A percentile compares a stretch with the other conserved stretches of the same genome.
These are phyloP conservation scores for Marasmius sp. DNA, from an alignment of 1,284 basidiomycete species.

Conservation along the genomic window DNA sequence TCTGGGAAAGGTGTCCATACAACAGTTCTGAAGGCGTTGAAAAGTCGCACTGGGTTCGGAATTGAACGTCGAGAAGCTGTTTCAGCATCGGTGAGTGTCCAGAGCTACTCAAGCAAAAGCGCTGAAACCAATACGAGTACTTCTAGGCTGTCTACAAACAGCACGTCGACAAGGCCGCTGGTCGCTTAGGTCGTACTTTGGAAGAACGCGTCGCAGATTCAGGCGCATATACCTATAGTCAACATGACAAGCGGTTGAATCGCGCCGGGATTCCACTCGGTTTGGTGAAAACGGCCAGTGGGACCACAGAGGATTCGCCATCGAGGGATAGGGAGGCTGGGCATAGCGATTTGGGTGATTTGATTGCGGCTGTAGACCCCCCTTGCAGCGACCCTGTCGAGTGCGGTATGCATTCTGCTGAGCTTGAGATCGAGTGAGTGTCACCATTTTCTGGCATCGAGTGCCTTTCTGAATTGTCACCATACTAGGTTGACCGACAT, in stretches of 20 bases:
- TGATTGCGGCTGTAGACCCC: background rate
- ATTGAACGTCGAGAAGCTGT: background rate
- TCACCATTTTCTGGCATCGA: background rate
- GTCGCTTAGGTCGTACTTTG: constrained; percentile 44
- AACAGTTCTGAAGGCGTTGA: background rate
- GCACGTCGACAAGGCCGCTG: constrained; percentile 45
- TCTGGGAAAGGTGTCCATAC: background rate
- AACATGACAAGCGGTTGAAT: background rate
- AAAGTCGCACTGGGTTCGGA: background rate
- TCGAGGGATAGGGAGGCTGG: constrained; percentile 26
- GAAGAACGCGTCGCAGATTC: background rate
- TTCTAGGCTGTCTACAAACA: constrained; percentile 24
- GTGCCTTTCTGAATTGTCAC: background rate
- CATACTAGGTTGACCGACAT: constrained; percentile 29
- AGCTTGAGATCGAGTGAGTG: constrained; percentile 53
- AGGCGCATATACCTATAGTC: background rate
- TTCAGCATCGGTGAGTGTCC: background rate
- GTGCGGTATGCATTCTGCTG: constrained; percentile 43
- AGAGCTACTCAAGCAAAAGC: background rate
- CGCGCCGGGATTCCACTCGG: background rate
- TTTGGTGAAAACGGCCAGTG: constrained; percentile 23
- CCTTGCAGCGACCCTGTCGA: constrained; percentile 30
- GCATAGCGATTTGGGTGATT: constrained; percentile 14
- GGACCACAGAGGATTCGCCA: constrained; percentile 21
- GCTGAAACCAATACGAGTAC: background rate